phyloP scores from a whole-genome alignment of 2,329 filamentous ascomycete genomes.

The Apiospora aurea region DNA sequence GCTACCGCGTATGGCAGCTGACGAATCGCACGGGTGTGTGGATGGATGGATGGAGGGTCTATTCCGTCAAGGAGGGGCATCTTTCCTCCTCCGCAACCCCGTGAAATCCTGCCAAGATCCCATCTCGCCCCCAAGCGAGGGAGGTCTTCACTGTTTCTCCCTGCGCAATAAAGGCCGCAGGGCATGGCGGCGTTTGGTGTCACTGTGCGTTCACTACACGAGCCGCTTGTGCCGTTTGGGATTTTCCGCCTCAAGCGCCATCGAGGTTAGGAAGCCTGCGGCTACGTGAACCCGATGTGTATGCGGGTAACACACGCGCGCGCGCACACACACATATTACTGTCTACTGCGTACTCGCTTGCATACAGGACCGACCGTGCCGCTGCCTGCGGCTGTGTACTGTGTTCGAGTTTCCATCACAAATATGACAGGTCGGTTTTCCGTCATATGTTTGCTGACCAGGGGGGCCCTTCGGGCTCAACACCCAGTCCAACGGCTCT shows the following conservation, averaged over 20 bases:
- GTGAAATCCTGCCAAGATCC: background rate
- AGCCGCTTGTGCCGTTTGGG: background rate
- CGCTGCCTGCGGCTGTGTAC: background rate
- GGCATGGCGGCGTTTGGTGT: background rate
- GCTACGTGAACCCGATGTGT: conserved; percentile 7
- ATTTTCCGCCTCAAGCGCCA: conserved; percentile 14
- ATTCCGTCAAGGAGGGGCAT: background rate
- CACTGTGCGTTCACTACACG: background rate
- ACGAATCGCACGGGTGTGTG: background rate
- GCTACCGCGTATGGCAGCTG: conserved; percentile 2
- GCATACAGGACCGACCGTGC: background rate
- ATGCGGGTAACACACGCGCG: background rate
- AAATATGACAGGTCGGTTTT: conserved; percentile 18
- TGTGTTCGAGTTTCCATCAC: background rate
- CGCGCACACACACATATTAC: no score
- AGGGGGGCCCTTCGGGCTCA: conserved; percentile 1
- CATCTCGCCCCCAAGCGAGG: background rate
- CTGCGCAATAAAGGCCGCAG: background rate
- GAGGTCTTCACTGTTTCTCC: background rate
- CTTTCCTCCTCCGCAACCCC: background rate
- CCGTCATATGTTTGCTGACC: conserved; percentile 5
- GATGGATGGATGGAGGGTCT: background rate
- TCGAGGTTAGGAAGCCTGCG: conserved; percentile 5
- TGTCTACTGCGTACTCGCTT: background rate
- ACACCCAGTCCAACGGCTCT: conserved; percentile 7